phyloP scores from a whole-genome alignment of 352 stramenopile species.

The Phytophthora citricola region DNA sequence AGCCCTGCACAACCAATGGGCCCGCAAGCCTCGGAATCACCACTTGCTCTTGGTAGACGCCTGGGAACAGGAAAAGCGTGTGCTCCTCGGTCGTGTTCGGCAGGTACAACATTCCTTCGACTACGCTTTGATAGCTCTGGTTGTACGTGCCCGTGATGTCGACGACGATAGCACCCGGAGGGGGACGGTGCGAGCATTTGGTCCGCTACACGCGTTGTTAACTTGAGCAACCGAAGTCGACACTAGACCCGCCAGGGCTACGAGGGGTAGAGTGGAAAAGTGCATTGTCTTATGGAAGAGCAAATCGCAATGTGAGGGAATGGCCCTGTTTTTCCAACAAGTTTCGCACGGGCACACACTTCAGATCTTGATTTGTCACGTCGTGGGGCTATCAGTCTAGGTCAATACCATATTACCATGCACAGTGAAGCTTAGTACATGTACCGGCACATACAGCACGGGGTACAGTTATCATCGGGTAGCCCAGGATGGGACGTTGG shows the following conservation, averaged over 20 bases:
- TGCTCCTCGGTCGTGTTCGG: conserved; percentile 7
- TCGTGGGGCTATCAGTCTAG: too few species aligned
- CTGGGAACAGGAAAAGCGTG: conserved; percentile 8
- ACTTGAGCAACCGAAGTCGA: neutral
- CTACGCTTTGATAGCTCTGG: conserved; percentile 3
- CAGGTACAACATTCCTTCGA: conserved; percentile 4
- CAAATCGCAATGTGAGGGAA: conserved; percentile 1
- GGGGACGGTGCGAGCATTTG: neutral
- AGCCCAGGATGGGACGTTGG: too few species aligned
- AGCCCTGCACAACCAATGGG: conserved; percentile 1
- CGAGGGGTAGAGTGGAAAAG: neutral
- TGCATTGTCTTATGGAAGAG: neutral
- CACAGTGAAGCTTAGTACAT: too few species aligned
- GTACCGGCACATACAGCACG: too few species aligned
- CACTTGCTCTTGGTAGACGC: conserved; percentile 11
- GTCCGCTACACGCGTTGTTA: neutral
- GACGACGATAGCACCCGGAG: neutral
- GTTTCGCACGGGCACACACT: too few species aligned
- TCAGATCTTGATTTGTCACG: too few species aligned
- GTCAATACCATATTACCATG: too few species aligned
- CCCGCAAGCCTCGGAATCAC: neutral
- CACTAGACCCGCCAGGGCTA: neutral
- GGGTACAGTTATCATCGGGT: too few species aligned
- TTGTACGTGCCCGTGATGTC: conserved; percentile 11
- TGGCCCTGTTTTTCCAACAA: neutral